Evolutionary conservation across 352 stramenopile species (phyloP), one percentile per base, ranked within the genome.

Genomic region (Phytophthora vignae): DNA sequence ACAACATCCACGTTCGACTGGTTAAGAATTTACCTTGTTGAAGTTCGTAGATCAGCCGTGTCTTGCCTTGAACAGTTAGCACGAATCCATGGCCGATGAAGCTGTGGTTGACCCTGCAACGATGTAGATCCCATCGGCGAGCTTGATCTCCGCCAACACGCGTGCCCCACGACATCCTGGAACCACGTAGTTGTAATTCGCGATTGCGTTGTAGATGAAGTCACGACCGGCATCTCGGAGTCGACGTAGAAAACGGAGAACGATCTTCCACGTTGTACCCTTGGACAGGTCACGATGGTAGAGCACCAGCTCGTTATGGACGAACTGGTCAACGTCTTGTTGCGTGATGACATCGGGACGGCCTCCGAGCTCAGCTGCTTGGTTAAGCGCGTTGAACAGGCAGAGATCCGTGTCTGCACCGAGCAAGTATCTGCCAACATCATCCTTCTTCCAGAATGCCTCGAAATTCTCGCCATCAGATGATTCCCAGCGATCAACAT

Each of bases 201-300:
- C 33, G 3, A 61, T 59, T 2, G 57, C 65, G 9, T 62, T 59
- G 65, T 44, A 63, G 2, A 63, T 52, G 14, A 72, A 67, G 9
- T 66, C 27, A 4, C 58, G 52, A 7, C 66, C 42, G 7, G 42
- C 8, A 59, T 73, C 54, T 9, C 53, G 52, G 15, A 64, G 46
- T 0, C 54, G 31, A 40, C 40, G 38, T 1, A 72, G 14, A 27
- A 54, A 64, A 0, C n/a, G 11, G 9, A 54, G 42, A 0, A 63
- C 12, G 6, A 46, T 22, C 58, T 60, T 62, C 21, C 65, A 63
- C 4, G 19, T 53, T 12, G 50, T 58, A 1, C 56, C 64, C 12
- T 58, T 36, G 10, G 48, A 61, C 4, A 71, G 10, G 12, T 71
- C 56, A 0, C 21, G 22, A 19, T 50, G n/a, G 53, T 36, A 21